A percentile compares a stretch with the other conserved stretches of the same genome.
Evolutionary conservation across 2,329 filamentous ascomycete genomes (phyloP).

Genomic region (Ceratocystis eucalypticola): DNA sequence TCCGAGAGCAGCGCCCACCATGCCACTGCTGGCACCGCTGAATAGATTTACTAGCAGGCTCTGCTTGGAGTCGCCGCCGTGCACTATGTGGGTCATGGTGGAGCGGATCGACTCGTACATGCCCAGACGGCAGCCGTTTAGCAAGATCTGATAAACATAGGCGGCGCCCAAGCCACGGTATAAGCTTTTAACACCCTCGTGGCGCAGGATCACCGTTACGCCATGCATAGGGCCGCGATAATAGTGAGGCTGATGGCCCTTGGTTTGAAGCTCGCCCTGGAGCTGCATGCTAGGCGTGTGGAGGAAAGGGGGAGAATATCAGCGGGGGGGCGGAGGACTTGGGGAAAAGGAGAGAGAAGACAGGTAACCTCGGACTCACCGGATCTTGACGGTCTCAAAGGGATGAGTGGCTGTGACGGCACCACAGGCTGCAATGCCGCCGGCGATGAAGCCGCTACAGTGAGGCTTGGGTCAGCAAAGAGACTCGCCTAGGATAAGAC

Average conservation of each 20-base stretch:
- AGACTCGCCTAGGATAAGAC: background rate
- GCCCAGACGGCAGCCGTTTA: slow-evolving; percentile 90
- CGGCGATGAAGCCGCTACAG: slow-evolving; percentile 73
- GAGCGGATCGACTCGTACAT: slow-evolving; percentile 94
- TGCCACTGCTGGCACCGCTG: slow-evolving; percentile 73
- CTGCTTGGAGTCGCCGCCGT: slow-evolving; percentile 61
- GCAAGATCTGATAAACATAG: slow-evolving; percentile 89
- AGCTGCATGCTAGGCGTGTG: slow-evolving; percentile 59
- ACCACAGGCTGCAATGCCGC: slow-evolving; percentile 91
- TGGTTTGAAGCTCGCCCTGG: slow-evolving; percentile 86
- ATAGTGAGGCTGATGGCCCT: slow-evolving; percentile 69
- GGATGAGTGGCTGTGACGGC: slow-evolving; percentile 95
- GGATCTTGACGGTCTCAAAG: slow-evolving; percentile 98
- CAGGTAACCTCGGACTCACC: slow-evolving; percentile 39
- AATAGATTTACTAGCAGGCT: slow-evolving; percentile 87
- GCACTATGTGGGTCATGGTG: slow-evolving; percentile 53
- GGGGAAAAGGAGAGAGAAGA: background rate
- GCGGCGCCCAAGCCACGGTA: slow-evolving; percentile 83
- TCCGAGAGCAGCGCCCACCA: slow-evolving; percentile 82
- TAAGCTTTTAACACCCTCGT: slow-evolving; percentile 75
- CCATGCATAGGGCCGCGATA: slow-evolving; percentile 89
- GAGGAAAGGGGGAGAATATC: slow-evolving; percentile 12
- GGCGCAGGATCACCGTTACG: slow-evolving; percentile 74
- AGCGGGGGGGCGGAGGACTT: background rate
- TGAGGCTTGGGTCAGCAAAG: background rate